phyloP scores from a whole-genome alignment of 768 basidiomycete species.

The Leucosporidium yakuticum region DNA sequence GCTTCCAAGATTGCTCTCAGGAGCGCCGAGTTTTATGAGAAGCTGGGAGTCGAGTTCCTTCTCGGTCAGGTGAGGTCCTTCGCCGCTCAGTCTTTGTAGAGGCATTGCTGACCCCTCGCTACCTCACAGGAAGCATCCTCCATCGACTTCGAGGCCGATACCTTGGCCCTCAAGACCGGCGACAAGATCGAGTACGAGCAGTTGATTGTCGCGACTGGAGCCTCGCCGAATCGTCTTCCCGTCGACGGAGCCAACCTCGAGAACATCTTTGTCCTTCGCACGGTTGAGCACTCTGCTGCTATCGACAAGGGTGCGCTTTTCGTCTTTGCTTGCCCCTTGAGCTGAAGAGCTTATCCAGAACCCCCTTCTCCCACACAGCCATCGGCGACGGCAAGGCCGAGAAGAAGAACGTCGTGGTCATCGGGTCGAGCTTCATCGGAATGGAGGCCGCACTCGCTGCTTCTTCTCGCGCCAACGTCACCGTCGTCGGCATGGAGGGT shows the following conservation, averaged over 20 bases:
- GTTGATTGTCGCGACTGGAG: conserved; percentile 73
- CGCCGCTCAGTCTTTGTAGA: neutral
- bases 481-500: conserved; percentile 76
- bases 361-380: neutral
- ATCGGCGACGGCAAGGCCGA: conserved; percentile 27
- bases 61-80: conserved; percentile 52
- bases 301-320: conserved; percentile 27
- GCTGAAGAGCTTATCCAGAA: no score
- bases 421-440: conserved; percentile 85
- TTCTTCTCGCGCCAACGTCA: conserved; percentile 65
- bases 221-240: conserved; percentile 65
- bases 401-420: conserved; percentile 69
- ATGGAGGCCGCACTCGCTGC: conserved; percentile 84
- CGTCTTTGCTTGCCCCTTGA: neutral
- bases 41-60: conserved; percentile 62
- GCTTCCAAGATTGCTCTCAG: conserved; percentile 69
- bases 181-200: conserved; percentile 63
- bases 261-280: conserved; percentile 71
- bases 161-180: conserved; percentile 60
- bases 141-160: conserved; percentile 59
- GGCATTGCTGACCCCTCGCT: neutral
- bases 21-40: conserved; percentile 57
- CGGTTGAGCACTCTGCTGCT: conserved; percentile 60
- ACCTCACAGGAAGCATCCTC: conserved; percentile 56
- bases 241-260: conserved; percentile 66